phyloP scores from a whole-genome alignment of 2,329 filamentous ascomycete genomes.

The Calonectria montana region DNA sequence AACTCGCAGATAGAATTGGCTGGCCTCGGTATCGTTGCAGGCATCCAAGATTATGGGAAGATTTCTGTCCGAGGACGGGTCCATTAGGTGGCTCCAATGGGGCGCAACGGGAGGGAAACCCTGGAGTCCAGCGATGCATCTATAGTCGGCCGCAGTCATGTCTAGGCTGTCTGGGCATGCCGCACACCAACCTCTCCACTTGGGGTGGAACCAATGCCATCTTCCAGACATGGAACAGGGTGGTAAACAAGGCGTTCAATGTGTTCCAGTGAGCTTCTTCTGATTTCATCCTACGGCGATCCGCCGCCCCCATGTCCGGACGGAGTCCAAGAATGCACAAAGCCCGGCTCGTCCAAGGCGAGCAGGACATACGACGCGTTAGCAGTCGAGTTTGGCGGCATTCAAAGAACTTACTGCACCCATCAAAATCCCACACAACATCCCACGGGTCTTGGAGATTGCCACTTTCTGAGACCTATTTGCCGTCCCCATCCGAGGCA shows the following conservation, averaged over 20 bases:
- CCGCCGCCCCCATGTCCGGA: constrained; percentile 16
- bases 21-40: constrained; percentile 30
- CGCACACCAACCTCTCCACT: constrained; percentile 42
- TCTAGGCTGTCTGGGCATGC: constrained; percentile 38
- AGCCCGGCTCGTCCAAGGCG: constrained; percentile 1
- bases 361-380: constrained; percentile 7
- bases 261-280: constrained; percentile 28
- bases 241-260: constrained; percentile 28
- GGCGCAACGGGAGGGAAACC: constrained; percentile 32
- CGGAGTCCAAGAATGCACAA: constrained; percentile 22
- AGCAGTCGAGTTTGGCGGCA: neutral
- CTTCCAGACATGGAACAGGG: constrained; percentile 36
- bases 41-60: constrained; percentile 35
- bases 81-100: constrained; percentile 33
- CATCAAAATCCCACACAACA: neutral
- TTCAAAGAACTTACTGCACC: neutral
- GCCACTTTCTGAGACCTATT: constrained; percentile 4
- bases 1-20: constrained; percentile 26
- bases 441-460: neutral
- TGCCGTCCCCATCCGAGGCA: constrained; percentile 23
- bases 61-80: constrained; percentile 23
- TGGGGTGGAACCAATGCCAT: constrained; percentile 41
- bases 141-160: constrained; percentile 37
- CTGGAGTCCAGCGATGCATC: constrained; percentile 33
- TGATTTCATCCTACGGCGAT: constrained; percentile 25